Conservation (phyloP, 108 stramenopile species). For the Heterococcus sp. region DNA sequence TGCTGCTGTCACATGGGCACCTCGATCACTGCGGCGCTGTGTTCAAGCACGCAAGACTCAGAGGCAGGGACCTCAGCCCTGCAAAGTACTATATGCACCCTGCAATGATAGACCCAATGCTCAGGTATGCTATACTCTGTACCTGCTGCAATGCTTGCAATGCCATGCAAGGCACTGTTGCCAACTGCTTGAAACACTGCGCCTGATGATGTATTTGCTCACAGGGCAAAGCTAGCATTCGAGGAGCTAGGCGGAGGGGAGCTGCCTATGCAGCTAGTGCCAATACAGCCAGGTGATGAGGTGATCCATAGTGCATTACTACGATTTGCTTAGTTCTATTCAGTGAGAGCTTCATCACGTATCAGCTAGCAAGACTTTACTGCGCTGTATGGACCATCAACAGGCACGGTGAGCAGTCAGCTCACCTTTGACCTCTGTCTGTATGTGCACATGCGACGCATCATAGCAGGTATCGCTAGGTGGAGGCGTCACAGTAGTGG, state of each 20-base stretch:
- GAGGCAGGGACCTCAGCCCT: conserved; percentile 26
- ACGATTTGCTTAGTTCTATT: too few species aligned
- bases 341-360: too few species aligned
- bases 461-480: not conserved
- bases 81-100: conserved; percentile 50
- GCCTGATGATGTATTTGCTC: not conserved
- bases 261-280: conserved; percentile 34
- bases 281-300: conserved; percentile 18
- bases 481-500: not conserved
- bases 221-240: conserved; percentile 26
- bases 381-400: too few species aligned
- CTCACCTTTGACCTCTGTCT: too few species aligned
- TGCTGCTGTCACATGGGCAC: conserved; percentile 49
- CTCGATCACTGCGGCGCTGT: conserved; percentile 50
- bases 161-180: not conserved
- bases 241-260: conserved; percentile 29
- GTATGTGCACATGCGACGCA: too few species aligned
- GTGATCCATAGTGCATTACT: too few species aligned
- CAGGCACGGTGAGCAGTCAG: too few species aligned
- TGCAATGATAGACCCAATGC: conserved; percentile 1
- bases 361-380: too few species aligned
- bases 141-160: not conserved
- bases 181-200: not conserved
- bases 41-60: conserved; percentile 37
- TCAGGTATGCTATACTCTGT: not conserved